Evolutionary conservation across 75 land plant genomes (phyloP).

Genomic region (Pinus tabuliformis): DNA sequence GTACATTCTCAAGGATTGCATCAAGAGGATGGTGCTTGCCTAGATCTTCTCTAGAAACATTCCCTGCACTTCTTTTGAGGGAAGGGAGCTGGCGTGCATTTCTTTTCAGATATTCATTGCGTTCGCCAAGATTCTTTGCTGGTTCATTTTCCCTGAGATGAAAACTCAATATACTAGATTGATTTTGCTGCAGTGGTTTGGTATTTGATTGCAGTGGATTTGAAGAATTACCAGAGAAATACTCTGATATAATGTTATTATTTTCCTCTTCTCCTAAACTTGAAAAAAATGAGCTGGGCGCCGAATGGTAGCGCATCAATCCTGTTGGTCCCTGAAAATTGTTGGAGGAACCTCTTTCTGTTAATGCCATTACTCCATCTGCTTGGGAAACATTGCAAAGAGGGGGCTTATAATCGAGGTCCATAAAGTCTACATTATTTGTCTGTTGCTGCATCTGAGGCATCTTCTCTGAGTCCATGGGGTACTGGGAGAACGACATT

Average conservation of each 20-base stretch:
- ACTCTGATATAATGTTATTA: slow-evolving; percentile 9
- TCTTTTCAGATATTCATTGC: slow-evolving; percentile 3
- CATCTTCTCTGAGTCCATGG: slow-evolving; percentile 6
- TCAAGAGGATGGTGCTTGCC: slow-evolving; percentile 9
- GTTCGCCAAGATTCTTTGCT: slow-evolving; percentile 6
- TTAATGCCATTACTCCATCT: neutral
- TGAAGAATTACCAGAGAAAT: slow-evolving; percentile 2
- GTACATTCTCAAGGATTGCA: slow-evolving; percentile 14
- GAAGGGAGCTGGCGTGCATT: neutral
- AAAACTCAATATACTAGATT: neutral
- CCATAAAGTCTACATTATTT: slow-evolving; percentile 9
- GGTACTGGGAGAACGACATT: slow-evolving; percentile 3
- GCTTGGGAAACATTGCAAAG: slow-evolving; percentile 6
- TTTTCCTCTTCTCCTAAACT: slow-evolving; percentile 25
- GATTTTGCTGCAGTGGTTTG: slow-evolving; percentile 9
- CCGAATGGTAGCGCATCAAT: slow-evolving; percentile 50
- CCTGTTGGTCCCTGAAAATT: slow-evolving; percentile 8
- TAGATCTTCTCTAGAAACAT: slow-evolving; percentile 4
- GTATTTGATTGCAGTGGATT: neutral
- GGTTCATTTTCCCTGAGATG: slow-evolving; percentile 5
- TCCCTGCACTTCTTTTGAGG: slow-evolving; percentile 5
- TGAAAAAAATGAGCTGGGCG: slow-evolving; percentile 40
- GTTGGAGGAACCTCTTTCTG: slow-evolving; percentile 1
- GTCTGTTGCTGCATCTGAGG: slow-evolving; percentile 6
- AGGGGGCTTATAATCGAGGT: slow-evolving; percentile 8